Conservation (phyloP, 2,329 filamentous ascomycete species). For the Bisporella sp. region DNA sequence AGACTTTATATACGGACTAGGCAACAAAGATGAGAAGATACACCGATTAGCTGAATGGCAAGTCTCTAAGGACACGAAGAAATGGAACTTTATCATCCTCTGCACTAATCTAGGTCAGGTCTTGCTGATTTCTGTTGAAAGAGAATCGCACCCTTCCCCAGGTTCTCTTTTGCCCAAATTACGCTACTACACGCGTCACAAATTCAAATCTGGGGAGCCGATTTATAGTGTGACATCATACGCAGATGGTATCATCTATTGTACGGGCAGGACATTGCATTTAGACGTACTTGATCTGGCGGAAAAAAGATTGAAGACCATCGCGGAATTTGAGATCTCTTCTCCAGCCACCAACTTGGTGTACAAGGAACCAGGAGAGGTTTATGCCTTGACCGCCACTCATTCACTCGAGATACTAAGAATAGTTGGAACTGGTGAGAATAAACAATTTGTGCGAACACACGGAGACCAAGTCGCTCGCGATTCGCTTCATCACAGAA, state of each 20-base stretch:
- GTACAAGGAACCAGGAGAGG: constrained; percentile 37
- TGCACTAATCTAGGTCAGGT: constrained; percentile 48
- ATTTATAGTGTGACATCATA: constrained; percentile 51
- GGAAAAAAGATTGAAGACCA: constrained; percentile 43
- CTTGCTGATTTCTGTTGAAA: constrained; percentile 44
- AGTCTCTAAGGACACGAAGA: constrained; percentile 47
- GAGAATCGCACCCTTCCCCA: not conserved
- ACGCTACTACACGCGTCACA: no score
- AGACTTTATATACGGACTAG: constrained; percentile 48
- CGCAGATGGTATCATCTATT: constrained; percentile 49
- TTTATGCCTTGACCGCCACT: constrained; percentile 41
- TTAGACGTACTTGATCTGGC: constrained; percentile 47
- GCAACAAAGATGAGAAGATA: constrained; percentile 50
- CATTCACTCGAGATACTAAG: constrained; percentile 52
- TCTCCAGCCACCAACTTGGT: constrained; percentile 45
- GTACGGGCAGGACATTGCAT: constrained; percentile 44
- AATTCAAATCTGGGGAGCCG: constrained; percentile 36
- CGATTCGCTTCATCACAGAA: constrained; percentile 21
- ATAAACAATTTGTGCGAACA: constrained; percentile 20
- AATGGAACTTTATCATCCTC: constrained; percentile 57
- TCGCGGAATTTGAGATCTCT: constrained; percentile 41
- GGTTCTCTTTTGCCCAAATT: no score
- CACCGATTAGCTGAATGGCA: constrained; percentile 58
- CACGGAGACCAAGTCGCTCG: constrained; percentile 26
- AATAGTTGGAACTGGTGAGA: constrained; percentile 16